phyloP scores from a whole-genome alignment of 306 rosid species.

The Mimosa pudica region DNA sequence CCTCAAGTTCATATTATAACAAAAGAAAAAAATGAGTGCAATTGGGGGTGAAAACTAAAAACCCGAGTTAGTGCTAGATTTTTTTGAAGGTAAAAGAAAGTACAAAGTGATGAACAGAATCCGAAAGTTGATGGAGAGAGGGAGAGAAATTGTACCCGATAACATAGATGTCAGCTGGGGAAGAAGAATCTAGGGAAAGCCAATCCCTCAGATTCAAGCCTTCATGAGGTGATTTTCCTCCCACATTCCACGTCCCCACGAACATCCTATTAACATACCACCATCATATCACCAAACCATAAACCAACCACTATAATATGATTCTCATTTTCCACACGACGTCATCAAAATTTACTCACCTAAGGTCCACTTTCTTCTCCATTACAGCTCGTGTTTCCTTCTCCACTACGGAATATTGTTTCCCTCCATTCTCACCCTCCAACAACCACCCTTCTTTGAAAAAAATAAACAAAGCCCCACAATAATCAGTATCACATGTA shows the following conservation, averaged over 20 bases:
- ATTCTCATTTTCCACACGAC: neutral
- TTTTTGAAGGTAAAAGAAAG: neutral
- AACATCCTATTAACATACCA: slow-evolving; percentile 45
- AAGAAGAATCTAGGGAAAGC: slow-evolving; percentile 48
- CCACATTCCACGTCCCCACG: slow-evolving; percentile 87
- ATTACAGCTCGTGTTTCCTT: slow-evolving; percentile 30
- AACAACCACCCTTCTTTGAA: slow-evolving; percentile 44
- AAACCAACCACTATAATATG: neutral
- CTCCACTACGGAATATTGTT: slow-evolving; percentile 27
- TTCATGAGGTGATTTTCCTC: slow-evolving; percentile 65
- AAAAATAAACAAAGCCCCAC: neutral
- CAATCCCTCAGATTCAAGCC: slow-evolving; percentile 63
- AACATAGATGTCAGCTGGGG: slow-evolving; percentile 65
- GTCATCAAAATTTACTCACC: slow-evolving; percentile 42
- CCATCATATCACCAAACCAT: neutral
- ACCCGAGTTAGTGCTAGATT: neutral
- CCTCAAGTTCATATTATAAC: too few species aligned
- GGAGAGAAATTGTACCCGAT: slow-evolving; percentile 47
- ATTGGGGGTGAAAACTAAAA: neutral
- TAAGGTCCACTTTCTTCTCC: slow-evolving; percentile 39
- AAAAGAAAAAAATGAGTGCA: too few species aligned
- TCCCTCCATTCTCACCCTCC: slow-evolving; percentile 36
- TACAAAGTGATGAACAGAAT: neutral
- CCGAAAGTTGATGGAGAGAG: neutral
- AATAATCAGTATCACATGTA: slow-evolving; percentile 19